Evolutionary conservation across 2,329 filamentous ascomycete genomes (phyloP).

Genomic region (Hypoxylon sp.): DNA sequence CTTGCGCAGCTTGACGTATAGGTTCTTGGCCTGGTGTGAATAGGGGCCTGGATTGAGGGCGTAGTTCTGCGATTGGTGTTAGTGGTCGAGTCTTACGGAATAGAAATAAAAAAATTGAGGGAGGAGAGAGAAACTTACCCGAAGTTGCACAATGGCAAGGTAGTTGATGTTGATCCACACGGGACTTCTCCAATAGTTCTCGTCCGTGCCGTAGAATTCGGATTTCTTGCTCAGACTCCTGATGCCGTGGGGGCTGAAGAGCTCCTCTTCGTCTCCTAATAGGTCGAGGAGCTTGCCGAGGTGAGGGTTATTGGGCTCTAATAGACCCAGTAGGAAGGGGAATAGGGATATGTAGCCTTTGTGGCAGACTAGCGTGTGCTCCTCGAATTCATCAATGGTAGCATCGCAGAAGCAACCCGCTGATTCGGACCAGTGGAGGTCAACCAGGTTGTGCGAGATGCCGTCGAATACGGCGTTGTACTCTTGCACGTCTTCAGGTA

Average conservation of each 20-base stretch:
- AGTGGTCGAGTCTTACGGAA: conserved; percentile 15
- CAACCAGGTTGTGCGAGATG: conserved; percentile 88
- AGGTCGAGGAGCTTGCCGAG: conserved; percentile 83
- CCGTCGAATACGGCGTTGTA: conserved; percentile 80
- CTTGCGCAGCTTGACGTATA: conserved; percentile 83
- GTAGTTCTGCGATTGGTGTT: conserved; percentile 66
- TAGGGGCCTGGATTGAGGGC: conserved; percentile 77
- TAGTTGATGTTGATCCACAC: conserved; percentile 99
- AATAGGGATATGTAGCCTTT: conserved; percentile 96
- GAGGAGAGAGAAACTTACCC: conserved; percentile 71
- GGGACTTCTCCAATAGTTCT: conserved; percentile 97
- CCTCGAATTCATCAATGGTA: conserved; percentile 95
- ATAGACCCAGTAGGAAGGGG: conserved; percentile 87
- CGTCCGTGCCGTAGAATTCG: conserved; percentile 86
- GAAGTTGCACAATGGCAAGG: conserved; percentile 81
- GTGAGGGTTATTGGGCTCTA: conserved; percentile 80
- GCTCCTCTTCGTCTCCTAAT: conserved; percentile 82
- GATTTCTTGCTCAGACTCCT: conserved; percentile 89
- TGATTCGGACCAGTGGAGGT: conserved; percentile 91
- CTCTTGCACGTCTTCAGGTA: conserved; percentile 81
- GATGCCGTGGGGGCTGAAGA: conserved; percentile 93
- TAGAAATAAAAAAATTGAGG: background rate
- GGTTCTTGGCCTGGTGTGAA: conserved; percentile 74
- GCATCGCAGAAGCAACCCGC: conserved; percentile 92
- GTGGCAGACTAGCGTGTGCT: conserved; percentile 90